These are phyloP conservation scores for Vaccinium vitisidaea DNA, from an alignment of 148 eudicot genomes.

Conservation along the genomic window DNA sequence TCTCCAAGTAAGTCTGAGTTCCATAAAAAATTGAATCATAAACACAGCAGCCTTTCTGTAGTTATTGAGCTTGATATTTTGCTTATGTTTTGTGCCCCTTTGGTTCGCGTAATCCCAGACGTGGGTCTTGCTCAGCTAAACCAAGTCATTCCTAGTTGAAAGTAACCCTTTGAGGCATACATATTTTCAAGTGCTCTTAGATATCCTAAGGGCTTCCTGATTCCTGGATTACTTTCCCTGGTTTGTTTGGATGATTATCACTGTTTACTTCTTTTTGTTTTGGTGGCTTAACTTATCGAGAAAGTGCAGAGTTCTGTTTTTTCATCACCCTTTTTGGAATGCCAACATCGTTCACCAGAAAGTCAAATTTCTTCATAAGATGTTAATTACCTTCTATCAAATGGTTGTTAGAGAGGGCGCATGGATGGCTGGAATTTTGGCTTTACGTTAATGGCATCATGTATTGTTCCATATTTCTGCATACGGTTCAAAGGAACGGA, in stretches of 20 bases:
- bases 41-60: not conserved
- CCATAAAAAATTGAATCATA: not conserved
- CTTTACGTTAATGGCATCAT: no score
- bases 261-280: not conserved
- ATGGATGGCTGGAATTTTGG: no score
- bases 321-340: no score
- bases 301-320: not conserved
- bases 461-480: no score
- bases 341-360: no score
- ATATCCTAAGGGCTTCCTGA: not conserved
- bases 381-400: no score
- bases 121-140: not conserved
- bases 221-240: not conserved
- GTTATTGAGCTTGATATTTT: not conserved
- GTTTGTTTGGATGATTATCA: not conserved
- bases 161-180: not conserved
- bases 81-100: not conserved
- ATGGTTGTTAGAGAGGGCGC: no score
- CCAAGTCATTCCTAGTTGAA: not conserved
- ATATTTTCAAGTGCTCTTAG: not conserved
- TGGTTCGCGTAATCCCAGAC: not conserved
- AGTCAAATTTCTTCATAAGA: no score
- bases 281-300: not conserved
- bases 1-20: slow-evolving; percentile 71
- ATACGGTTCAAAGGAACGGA: no score